Percentiles rank a stretch among this genome's conserved stretches.
Evolutionary conservation across 805 yeast species (phyloP).

Genomic region (Metschnikowia kofuensis): DNA sequence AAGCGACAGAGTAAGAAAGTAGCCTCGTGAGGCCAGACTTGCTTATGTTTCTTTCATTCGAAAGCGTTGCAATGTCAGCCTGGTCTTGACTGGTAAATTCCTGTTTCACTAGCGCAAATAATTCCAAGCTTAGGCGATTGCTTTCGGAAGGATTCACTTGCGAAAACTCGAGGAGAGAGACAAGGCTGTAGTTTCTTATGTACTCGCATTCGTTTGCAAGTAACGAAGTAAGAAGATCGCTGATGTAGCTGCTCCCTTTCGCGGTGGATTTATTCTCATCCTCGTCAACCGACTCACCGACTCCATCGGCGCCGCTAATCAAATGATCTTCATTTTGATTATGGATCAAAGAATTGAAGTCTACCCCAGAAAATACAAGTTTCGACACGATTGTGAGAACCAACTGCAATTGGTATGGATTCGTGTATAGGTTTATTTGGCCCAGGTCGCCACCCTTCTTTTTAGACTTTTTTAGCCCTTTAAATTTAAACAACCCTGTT

Average conservation of each 20-base stretch:
- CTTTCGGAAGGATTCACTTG: conserved; percentile 31
- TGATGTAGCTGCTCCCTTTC: conserved; percentile 24
- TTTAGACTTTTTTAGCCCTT: conserved; percentile 18
- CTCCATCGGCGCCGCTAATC: conserved; percentile 6
- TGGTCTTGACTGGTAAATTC: conserved; percentile 19
- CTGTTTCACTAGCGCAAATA: conserved; percentile 29
- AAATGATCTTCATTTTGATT: conserved; percentile 7
- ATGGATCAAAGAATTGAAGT: conserved; percentile 25
- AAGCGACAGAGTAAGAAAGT: conserved; percentile 33
- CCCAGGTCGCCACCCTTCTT: conserved; percentile 17
- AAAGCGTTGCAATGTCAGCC: conserved; percentile 2
- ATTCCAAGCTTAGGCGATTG: conserved; percentile 31
- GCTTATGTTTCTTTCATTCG: conserved; percentile 20
- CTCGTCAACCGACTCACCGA: conserved; percentile 15
- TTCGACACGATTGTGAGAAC: conserved; percentile 29
- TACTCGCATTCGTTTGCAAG: conserved; percentile 32
- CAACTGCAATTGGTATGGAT: conserved; percentile 33
- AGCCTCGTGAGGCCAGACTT: conserved; percentile 21
- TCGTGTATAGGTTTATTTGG: conserved; percentile 28
- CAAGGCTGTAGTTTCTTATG: conserved; percentile 35
- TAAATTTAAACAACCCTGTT: conserved; percentile 26
- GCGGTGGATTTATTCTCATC: conserved; percentile 20
- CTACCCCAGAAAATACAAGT: conserved; percentile 36
- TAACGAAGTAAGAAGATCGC: conserved; percentile 29
- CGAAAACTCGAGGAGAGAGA: conserved; percentile 30